These are phyloP conservation scores for Chenopodium quinoa DNA, from an alignment of 148 eudicot species.

Conservation along the genomic window DNA sequence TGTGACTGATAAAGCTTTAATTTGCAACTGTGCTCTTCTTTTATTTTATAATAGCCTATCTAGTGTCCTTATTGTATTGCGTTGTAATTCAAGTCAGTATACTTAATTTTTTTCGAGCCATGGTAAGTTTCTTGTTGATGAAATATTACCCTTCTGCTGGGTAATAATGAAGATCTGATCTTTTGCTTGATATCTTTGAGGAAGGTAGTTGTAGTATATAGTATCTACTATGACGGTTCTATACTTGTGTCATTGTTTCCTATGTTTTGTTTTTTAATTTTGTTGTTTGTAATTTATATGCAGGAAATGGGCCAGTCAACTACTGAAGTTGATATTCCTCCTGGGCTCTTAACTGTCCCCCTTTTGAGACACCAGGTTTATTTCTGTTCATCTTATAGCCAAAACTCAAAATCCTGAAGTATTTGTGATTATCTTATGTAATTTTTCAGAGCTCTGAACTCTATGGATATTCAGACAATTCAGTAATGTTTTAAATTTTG, in stretches of 20 bases:
- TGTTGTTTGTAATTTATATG: conserved; percentile 23
- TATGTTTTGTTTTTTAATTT: background rate
- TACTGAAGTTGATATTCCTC: conserved; percentile 61
- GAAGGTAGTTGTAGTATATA: background rate
- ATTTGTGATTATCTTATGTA: conserved; percentile 2
- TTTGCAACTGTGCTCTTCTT: background rate
- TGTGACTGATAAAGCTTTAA: background rate
- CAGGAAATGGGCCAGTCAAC: conserved; percentile 83
- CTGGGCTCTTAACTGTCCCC: conserved; percentile 67
- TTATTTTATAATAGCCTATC: too few species aligned
- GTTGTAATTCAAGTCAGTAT: background rate
- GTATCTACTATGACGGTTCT: background rate
- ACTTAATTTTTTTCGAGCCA: background rate
- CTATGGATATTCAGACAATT: background rate
- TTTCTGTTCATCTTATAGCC: conserved; percentile 9
- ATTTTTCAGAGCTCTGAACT: background rate
- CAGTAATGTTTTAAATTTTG: background rate
- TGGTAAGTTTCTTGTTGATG: background rate
- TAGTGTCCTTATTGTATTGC: background rate
- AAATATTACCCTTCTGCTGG: background rate
- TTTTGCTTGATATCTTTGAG: background rate
- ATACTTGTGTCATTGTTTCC: background rate
- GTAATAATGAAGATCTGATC: background rate
- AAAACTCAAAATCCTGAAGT: background rate
- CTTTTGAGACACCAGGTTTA: conserved; percentile 91